Base-by-base conservation (phyloP, 306 rosid genomes). In the Fragaria iinumae region DNA sequence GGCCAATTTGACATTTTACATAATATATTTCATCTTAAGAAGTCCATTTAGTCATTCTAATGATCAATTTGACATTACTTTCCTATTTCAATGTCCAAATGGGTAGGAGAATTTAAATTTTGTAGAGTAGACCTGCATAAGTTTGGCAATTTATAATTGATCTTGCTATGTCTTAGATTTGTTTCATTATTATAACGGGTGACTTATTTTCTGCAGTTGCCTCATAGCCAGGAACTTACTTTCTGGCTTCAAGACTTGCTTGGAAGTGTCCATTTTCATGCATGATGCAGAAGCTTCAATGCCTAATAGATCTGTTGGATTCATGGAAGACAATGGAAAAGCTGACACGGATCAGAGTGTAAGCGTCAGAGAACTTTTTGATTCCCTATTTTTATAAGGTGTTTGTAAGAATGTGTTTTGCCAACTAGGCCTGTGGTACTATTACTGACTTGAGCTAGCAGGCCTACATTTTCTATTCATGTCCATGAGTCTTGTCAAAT, bases 201-300 rank as follows among this genome's bases (percentile, higher is more conserved):
- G 70, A 66, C 75, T 74, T 76, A 66, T 88, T 41, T 66, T 78
- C 77, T 90, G 84, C 91, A 95, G 99, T 80, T 92, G 99, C 86
- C 99, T 95, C 84, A 92, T 92, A 83, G 90, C 97, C 70, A 90
- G 99, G 81, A 95, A 95, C 88, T 87, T 95, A 73, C 97, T 95
- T 80, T 90, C 99, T 87, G 97, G 97, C 74, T 86, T 89, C 77
- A 92, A 83, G 88, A 92, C 96, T 82, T 95, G 99, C 85, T 39
- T 76, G 79, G 99, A 95, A 84, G 91, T 95, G 79, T 83, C 87
- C 78, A 83, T 75, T 69, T 95, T 89, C 85, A 95, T 92, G 99
- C 86, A 88, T 66, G 83, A 84, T 72, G 90, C 91, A 76, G 95
- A 87, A 80, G 88, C 84, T 41, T 87, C 92, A 74, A 70, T 86